Base-by-base conservation (phyloP, 495 filamentous ascomycete genomes). In the Penicillium pancosmium region DNA sequence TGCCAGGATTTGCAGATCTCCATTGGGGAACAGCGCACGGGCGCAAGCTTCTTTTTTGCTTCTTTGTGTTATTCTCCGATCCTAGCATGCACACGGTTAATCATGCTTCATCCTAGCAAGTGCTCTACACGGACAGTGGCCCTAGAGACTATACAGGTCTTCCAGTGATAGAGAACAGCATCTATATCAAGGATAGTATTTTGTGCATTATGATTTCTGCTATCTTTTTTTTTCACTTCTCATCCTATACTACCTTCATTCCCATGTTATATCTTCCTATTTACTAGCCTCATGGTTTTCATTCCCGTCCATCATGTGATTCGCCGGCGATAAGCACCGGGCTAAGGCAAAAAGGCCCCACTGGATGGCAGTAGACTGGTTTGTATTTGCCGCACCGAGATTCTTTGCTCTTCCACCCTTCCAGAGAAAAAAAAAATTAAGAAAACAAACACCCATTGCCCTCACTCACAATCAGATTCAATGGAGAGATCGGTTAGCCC, bases 401-500 rank as follows among this genome's bases (percentile, higher is more conserved):
- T 23, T 48, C 21, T 48, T 27, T 48, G 10, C 46, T 27, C 19
- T 48, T 48, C 46, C 21, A 27, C 41, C 4, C 15, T 48, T 27
- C 46, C 19, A 46, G 16, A 23, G 19, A 16, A 46, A 16, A 23
- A 23, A 23, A 23, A 23, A 46, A 46, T 9, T 23, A 16, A 11
- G 5, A 9, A 10, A 46, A 31, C 8, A 31, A 31, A 31, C 41
- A 0, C 12, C 41, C 41, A 16, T 3, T n/a, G 41, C 41, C 41
- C 5, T 7, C 11, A 27, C 46, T 12, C 19, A 25, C 46, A 48
- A 27, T 19, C 19, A 33, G 43, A 5, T 9, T 36, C 58, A 46
- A 61, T 65, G 59, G 58, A 61, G 27, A 50, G 63, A 47, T 61
- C 63, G 2, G 13, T 21, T 27, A 61, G 52, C 51, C 64, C 68